These are phyloP conservation scores for Claviceps maximensis DNA, from an alignment of 2,329 filamentous ascomycete genomes.

Conservation along the genomic window DNA sequence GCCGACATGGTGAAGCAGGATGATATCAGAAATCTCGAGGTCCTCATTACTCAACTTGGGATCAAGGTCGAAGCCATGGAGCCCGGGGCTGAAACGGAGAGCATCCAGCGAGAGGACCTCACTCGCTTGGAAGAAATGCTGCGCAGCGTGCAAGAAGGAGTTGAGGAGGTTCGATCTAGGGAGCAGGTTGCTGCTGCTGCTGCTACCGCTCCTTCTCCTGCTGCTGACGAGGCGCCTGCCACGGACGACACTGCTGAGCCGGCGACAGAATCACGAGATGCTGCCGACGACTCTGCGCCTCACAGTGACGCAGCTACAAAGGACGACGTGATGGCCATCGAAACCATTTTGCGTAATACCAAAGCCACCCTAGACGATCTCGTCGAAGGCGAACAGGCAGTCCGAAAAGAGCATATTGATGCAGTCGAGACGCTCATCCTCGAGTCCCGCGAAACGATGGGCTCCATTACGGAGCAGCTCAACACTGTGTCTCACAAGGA, in stretches of 20 bases:
- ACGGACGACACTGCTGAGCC: too few species aligned
- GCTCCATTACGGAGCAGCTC: slow-evolving; percentile 51
- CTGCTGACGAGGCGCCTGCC: slow-evolving; percentile 2
- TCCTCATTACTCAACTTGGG: slow-evolving; percentile 67
- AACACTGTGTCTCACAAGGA: slow-evolving; percentile 63
- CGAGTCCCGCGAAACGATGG: slow-evolving; percentile 63
- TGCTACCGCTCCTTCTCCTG: slow-evolving; percentile 3
- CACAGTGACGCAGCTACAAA: slow-evolving; percentile 32
- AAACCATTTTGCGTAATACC: slow-evolving; percentile 78
- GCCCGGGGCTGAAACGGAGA: slow-evolving; percentile 19
- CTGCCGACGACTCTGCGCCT: slow-evolving; percentile 3
- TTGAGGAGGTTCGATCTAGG: slow-evolving; percentile 28
- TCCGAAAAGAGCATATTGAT: slow-evolving; percentile 53
- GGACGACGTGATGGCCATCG: slow-evolving; percentile 82
- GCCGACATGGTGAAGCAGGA: slow-evolving; percentile 47
- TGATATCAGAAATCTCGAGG: slow-evolving; percentile 76
- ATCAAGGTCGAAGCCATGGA: slow-evolving; percentile 59
- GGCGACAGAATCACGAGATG: slow-evolving; percentile 11
- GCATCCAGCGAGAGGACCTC: slow-evolving; percentile 40
- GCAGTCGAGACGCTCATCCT: slow-evolving; percentile 52
- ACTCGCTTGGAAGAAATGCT: slow-evolving; percentile 39
- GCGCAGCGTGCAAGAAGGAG: slow-evolving; percentile 34
- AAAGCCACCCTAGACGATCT: slow-evolving; percentile 76
- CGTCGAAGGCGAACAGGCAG: slow-evolving; percentile 57
- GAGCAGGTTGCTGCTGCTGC: slow-evolving; percentile 9